Evolutionary conservation across 2,329 filamentous ascomycete genomes (phyloP).

Genomic region (Pseudocercospora pini-densiflorae): DNA sequence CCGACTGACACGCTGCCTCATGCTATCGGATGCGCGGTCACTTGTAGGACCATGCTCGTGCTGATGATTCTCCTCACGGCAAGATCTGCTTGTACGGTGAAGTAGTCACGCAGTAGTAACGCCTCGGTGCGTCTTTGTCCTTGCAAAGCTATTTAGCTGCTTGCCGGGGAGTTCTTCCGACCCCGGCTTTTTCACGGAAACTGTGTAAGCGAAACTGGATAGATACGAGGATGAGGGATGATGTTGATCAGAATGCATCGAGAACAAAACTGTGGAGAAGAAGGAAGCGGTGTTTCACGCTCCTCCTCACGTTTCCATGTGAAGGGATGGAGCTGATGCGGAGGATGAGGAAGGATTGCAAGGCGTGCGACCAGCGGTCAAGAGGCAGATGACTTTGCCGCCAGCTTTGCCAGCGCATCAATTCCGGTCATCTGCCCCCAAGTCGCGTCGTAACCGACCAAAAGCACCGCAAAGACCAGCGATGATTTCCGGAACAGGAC

Average conservation of each 20-base stretch:
- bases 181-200: neutral
- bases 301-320: neutral
- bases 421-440: slow-evolving; percentile 19
- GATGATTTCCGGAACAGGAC: neutral
- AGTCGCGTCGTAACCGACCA: slow-evolving; percentile 20
- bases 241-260: neutral
- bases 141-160: neutral
- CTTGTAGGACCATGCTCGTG: neutral
- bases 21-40: neutral
- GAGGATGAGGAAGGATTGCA: slow-evolving; percentile 6
- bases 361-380: slow-evolving; percentile 14
- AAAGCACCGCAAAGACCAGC: slow-evolving; percentile 9
- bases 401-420: slow-evolving; percentile 17
- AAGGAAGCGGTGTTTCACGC: neutral
- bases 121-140: neutral
- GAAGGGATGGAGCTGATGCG: neutral
- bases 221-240: neutral
- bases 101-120: slow-evolving; percentile 7
- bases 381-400: slow-evolving; percentile 7
- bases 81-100: slow-evolving; percentile 2
- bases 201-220: slow-evolving; percentile 5
- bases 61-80: slow-evolving; percentile 3
- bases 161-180: neutral
- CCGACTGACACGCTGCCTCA: slow-evolving; percentile 4
- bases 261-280: neutral